Evolutionary conservation across 2,329 filamentous ascomycete species (phyloP).

Genomic region (Aspergillus sp.): DNA sequence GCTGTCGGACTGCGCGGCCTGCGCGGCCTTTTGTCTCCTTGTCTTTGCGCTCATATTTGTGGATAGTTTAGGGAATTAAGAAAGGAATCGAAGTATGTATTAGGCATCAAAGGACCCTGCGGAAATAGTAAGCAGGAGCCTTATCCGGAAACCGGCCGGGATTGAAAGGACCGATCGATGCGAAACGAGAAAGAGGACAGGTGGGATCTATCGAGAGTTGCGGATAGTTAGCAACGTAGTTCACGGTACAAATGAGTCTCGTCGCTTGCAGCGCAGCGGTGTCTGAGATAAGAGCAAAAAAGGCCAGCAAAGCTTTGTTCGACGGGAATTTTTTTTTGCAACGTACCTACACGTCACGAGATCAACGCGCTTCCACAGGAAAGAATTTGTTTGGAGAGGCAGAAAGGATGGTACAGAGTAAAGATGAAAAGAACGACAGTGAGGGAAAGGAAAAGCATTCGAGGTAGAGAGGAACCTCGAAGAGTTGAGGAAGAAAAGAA

Average conservation of each 20-base stretch:
- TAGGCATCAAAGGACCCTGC: neutral
- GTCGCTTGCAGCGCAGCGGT: no score
- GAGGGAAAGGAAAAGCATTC: neutral
- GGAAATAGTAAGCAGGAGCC: no score
- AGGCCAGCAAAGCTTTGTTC: neutral
- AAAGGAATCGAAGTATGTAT: neutral
- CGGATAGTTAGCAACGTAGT: neutral
- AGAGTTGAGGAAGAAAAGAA: neutral
- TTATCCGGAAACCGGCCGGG: no score
- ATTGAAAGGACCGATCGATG: no score
- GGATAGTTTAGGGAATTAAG: neutral
- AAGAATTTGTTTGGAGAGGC: neutral
- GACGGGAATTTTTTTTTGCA: neutral
- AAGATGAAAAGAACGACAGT: neutral
- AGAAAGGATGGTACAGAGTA: neutral
- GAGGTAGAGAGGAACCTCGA: neutral
- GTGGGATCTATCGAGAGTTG: neutral
- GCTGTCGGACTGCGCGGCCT: constrained; percentile 23
- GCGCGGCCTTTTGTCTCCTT: constrained; percentile 33
- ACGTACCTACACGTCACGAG: neutral
- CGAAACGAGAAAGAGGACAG: no score
- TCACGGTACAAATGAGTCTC: no score
- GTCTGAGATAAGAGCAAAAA: neutral
- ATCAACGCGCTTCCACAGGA: neutral
- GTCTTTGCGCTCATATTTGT: constrained; percentile 32